Percentiles rank a stretch among this genome's conserved stretches.
Conservation (phyloP, 2,329 filamentous ascomycete species). For the Scytalidium sp. region DNA sequence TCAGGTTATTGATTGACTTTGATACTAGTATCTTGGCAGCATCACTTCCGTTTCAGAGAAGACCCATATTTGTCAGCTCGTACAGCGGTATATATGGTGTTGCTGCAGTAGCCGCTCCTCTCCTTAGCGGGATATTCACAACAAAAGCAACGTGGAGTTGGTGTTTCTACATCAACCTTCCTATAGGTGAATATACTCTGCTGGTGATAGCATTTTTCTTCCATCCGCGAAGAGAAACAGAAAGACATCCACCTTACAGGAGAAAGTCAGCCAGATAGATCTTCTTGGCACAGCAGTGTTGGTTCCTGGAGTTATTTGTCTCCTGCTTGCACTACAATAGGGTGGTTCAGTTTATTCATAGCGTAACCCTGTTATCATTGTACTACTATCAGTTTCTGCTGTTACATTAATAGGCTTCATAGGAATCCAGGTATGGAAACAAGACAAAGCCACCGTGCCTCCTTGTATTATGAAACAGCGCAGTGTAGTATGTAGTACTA, state of each 20-base stretch:
- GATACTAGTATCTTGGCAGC: constrained; percentile 28
- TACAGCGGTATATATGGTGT: constrained; percentile 24
- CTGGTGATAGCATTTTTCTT: constrained; percentile 25
- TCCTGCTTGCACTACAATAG: constrained; percentile 25
- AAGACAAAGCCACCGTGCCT: constrained; percentile 33
- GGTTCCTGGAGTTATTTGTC: constrained; percentile 24
- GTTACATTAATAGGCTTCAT: constrained; percentile 24
- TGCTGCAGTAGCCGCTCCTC: constrained; percentile 23
- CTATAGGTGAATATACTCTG: constrained; percentile 23
- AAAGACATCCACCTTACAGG: not conserved
- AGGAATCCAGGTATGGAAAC: constrained; percentile 30
- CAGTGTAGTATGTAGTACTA: constrained; percentile 22
- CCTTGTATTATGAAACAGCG: constrained; percentile 32
- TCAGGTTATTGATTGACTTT: too few species aligned
- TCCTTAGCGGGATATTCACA: constrained; percentile 33
- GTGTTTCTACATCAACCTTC: constrained; percentile 34
- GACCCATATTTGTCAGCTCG: constrained; percentile 27
- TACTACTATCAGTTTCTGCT: constrained; percentile 25
- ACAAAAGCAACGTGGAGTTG: constrained; percentile 27
- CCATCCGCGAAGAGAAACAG: not conserved
- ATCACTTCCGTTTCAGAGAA: constrained; percentile 21
- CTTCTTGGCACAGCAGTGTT: constrained; percentile 1
- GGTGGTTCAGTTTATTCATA: constrained; percentile 43
- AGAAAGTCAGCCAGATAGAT: constrained; percentile 1
- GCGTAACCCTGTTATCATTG: constrained; percentile 31